These are phyloP conservation scores for Penicillium sclerotigenum DNA, from an alignment of 2,329 filamentous ascomycete genomes.

Conservation along the genomic window DNA sequence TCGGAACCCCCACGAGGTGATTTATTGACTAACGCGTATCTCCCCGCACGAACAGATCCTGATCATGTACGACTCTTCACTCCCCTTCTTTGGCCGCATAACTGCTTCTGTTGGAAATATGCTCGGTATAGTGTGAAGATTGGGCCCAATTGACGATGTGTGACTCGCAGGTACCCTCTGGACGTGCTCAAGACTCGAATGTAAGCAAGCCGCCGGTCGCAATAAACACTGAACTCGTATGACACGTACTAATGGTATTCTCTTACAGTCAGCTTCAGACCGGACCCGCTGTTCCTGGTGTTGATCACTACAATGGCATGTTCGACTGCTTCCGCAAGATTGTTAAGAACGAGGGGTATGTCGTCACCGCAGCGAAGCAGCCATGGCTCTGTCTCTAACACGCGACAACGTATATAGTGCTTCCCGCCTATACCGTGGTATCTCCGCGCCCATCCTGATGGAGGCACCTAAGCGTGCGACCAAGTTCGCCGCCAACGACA, in stretches of 20 bases:
- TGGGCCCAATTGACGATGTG: conserved; percentile 10
- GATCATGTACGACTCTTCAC: conserved; percentile 24
- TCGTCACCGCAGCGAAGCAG: conserved; percentile 1
- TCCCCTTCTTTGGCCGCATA: neutral
- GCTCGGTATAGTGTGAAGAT: neutral
- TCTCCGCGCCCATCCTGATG: conserved; percentile 94
- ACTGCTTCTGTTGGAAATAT: neutral
- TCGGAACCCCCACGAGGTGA: neutral
- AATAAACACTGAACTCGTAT: conserved; percentile 6
- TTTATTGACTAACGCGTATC: conserved; percentile 16
- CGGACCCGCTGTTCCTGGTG: conserved; percentile 62
- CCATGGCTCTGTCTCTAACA: neutral
- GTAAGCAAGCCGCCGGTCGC: conserved; percentile 51
- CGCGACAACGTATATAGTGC: conserved; percentile 51
- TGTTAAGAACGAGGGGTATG: conserved; percentile 87
- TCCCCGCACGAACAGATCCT: conserved; percentile 28
- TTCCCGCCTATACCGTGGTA: conserved; percentile 91
- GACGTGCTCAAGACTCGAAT: conserved; percentile 98
- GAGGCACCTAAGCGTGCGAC: conserved; percentile 94
- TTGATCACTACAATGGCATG: conserved; percentile 94
- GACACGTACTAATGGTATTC: conserved; percentile 3
- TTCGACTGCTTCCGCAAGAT: conserved; percentile 98
- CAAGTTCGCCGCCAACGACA: conserved; percentile 98
- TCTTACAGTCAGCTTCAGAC: conserved; percentile 75
- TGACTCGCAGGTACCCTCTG: conserved; percentile 76